These are phyloP conservation scores for Sphaerostilbella broomeana DNA, from an alignment of 2,329 filamentous ascomycete species.

Conservation along the genomic window DNA sequence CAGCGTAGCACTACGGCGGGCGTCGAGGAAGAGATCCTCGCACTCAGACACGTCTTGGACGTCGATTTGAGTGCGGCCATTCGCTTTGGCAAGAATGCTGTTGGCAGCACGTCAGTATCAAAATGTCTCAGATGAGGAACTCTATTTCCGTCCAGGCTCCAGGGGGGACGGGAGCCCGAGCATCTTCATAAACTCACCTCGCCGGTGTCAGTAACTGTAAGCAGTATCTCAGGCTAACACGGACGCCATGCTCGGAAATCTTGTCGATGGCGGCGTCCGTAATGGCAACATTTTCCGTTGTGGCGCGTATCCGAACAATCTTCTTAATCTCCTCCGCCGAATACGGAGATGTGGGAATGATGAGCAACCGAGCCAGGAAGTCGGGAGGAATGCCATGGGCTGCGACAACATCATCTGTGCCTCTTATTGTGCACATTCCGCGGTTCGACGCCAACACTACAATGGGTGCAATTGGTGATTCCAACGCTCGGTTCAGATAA, in stretches of 20 bases:
- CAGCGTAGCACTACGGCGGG: constrained; percentile 67
- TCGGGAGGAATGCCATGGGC: constrained; percentile 93
- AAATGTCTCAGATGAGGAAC: constrained; percentile 24
- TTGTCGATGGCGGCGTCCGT: constrained; percentile 79
- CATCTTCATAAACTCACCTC: constrained; percentile 54
- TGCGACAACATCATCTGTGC: constrained; percentile 72
- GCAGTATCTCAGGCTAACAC: constrained; percentile 86
- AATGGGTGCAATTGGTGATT: constrained; percentile 90
- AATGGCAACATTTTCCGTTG: constrained; percentile 73
- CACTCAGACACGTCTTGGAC: constrained; percentile 72
- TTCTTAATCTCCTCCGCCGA: constrained; percentile 81
- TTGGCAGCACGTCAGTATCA: constrained; percentile 27
- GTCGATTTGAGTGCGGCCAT: constrained; percentile 69
- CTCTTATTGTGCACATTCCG: constrained; percentile 86
- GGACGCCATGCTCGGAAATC: constrained; percentile 78
- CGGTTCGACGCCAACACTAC: constrained; percentile 97
- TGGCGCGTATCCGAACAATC: constrained; percentile 79
- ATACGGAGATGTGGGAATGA: constrained; percentile 91
- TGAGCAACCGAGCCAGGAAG: constrained; percentile 87
- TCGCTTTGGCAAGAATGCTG: constrained; percentile 82
- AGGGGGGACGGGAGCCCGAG: constrained; percentile 6
- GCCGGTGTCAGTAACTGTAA: constrained; percentile 85
- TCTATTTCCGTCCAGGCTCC: constrained; percentile 4
- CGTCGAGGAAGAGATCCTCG: constrained; percentile 78
- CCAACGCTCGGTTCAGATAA: constrained; percentile 95